A percentile compares a stretch with the other conserved stretches of the same genome.
Conservation (phyloP, 257 asterid species). For the Solanum virginianum region DNA sequence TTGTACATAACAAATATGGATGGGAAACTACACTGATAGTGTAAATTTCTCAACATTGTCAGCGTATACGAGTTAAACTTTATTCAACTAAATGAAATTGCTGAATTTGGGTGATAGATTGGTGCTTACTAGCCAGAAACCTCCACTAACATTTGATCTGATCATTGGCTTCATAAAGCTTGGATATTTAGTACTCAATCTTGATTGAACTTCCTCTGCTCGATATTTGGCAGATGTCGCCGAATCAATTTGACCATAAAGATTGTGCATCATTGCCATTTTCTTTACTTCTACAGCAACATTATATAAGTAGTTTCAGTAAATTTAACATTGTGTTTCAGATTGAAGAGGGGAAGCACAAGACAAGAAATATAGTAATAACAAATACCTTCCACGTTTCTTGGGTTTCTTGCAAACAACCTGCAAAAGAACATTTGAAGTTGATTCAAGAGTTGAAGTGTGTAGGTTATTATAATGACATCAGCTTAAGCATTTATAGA, state of each 20-base stretch:
- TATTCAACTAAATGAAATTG: background rate
- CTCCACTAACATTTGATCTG: slow-evolving; percentile 32
- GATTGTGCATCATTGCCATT: slow-evolving; percentile 2
- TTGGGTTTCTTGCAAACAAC: background rate
- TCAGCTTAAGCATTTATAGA: background rate
- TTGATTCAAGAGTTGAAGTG: background rate
- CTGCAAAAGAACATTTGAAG: background rate
- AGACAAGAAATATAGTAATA: background rate
- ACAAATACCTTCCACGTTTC: slow-evolving; percentile 6
- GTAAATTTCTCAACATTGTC: background rate
- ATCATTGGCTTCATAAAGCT: slow-evolving; percentile 43
- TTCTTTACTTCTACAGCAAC: slow-evolving; percentile 9
- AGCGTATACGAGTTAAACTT: background rate
- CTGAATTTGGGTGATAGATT: background rate
- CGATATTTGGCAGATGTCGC: slow-evolving; percentile 21
- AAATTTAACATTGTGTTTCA: background rate
- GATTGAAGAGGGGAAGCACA: background rate
- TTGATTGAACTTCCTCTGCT: slow-evolving; percentile 28
- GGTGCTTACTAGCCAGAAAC: slow-evolving; percentile 38
- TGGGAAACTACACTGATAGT: background rate
- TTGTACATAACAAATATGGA: background rate
- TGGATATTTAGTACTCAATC: slow-evolving; percentile 21
- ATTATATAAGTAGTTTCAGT: background rate
- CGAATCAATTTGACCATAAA: slow-evolving; percentile 6
- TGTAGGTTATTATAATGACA: background rate